phyloP scores from a whole-genome alignment of 371 early-diverging fungal species.

The Amoeboaphelidium protococcarum region DNA sequence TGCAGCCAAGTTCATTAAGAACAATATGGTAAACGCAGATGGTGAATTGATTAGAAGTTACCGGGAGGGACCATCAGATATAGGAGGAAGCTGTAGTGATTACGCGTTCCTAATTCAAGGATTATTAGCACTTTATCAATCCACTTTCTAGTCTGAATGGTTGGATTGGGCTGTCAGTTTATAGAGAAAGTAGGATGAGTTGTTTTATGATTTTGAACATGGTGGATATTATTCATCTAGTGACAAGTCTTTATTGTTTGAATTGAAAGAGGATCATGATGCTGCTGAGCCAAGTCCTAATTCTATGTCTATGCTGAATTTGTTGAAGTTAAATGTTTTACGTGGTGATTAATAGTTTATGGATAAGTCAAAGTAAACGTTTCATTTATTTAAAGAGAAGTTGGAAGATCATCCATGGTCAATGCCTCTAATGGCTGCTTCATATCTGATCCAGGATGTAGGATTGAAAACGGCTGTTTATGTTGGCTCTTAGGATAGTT shows the following conservation, averaged over 20 bases:
- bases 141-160: conserved; percentile 20
- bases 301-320: background rate
- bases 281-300: background rate
- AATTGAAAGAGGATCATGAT: conserved; percentile 27
- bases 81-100: conserved; percentile 28
- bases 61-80: conserved; percentile 17
- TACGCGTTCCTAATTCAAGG: conserved; percentile 20
- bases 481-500: too few species aligned
- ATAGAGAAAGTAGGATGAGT: conserved; percentile 21
- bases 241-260: conserved; percentile 18
- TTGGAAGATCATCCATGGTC: too few species aligned
- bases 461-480: too few species aligned
- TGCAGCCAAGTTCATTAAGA: conserved; percentile 23
- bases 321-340: too few species aligned
- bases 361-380: too few species aligned
- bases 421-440: too few species aligned
- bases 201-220: conserved; percentile 23
- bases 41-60: conserved; percentile 17
- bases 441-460: too few species aligned
- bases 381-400: too few species aligned
- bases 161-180: conserved; percentile 25
- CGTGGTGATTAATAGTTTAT: too few species aligned
- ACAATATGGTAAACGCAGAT: conserved; percentile 14
- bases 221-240: conserved; percentile 26
- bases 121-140: conserved; percentile 28